Percentiles rank a stretch among this genome's conserved stretches.
These are phyloP conservation scores for Ogataea allantospora DNA, from an alignment of 805 yeast species.

Conservation along the genomic window DNA sequence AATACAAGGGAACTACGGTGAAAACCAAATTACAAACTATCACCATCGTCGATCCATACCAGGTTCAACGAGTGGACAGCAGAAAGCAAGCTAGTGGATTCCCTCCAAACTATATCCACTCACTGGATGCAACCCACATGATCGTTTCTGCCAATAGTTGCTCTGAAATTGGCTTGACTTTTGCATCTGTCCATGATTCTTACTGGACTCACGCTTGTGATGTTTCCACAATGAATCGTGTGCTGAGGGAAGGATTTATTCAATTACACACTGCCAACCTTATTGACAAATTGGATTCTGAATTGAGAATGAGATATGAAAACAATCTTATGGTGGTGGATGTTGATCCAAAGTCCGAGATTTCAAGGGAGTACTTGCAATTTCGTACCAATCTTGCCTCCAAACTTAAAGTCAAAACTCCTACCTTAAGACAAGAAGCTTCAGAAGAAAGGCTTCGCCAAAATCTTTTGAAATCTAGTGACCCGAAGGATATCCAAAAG, in stretches of 20 bases:
- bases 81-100: constrained; percentile 90
- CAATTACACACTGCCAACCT: constrained; percentile 72
- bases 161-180: constrained; percentile 58
- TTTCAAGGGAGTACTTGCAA: constrained; percentile 48
- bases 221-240: constrained; percentile 65
- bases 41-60: constrained; percentile 85
- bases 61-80: constrained; percentile 75
- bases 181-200: constrained; percentile 97
- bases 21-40: constrained; percentile 85
- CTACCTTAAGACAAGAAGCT: constrained; percentile 72
- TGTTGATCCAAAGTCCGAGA: constrained; percentile 50
- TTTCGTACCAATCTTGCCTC: constrained; percentile 49
- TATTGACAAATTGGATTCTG: constrained; percentile 66
- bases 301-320: constrained; percentile 77
- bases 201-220: constrained; percentile 97
- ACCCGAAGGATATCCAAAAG: constrained; percentile 45
- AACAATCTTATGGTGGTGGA: constrained; percentile 62
- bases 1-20: constrained; percentile 60
- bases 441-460: constrained; percentile 65
- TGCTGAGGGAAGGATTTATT: constrained; percentile 77
- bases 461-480: constrained; percentile 48
- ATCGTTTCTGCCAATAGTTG: constrained; percentile 81
- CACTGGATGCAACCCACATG: constrained; percentile 97
- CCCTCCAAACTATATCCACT: constrained; percentile 94
- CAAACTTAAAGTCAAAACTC: constrained; percentile 46